Evolutionary conservation across 345 rosid species (phyloP).

Genomic region (Linum tenue): DNA sequence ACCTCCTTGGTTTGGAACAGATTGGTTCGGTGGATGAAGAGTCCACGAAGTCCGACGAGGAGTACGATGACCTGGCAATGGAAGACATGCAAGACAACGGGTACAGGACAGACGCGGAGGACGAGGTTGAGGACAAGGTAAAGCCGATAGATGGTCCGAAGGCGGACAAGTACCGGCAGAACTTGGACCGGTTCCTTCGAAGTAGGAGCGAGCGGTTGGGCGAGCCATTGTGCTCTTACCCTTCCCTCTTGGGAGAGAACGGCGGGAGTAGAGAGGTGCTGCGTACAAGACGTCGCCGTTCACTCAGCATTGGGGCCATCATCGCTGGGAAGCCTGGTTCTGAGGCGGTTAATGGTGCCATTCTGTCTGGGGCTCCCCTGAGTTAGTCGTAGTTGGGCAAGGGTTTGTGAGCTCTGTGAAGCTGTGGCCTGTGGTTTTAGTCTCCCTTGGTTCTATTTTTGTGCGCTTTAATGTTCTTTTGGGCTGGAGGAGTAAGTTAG

Average conservation of each 20-base stretch:
- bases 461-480: background rate
- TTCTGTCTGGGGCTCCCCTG: constrained; percentile 44
- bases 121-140: constrained; percentile 29
- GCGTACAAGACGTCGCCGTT: constrained; percentile 54
- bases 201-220: constrained; percentile 33
- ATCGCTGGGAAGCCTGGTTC: constrained; percentile 44
- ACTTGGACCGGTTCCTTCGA: constrained; percentile 47
- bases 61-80: constrained; percentile 95
- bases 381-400: constrained; percentile 18
- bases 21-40: constrained; percentile 98
- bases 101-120: constrained; percentile 56
- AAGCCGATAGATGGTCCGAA: constrained; percentile 11
- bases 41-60: constrained; percentile 89
- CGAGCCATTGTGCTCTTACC: constrained; percentile 43
- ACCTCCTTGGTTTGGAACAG: constrained; percentile 24
- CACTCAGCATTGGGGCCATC: constrained; percentile 69
- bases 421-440: background rate
- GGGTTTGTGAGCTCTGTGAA: constrained; percentile 9
- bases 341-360: constrained; percentile 32
- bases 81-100: constrained; percentile 50
- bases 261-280: constrained; percentile 22
- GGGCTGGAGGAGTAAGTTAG: too few species aligned
- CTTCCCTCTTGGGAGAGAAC: constrained; percentile 33
- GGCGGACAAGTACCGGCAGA: constrained; percentile 47
- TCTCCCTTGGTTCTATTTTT: background rate